These are phyloP conservation scores for Ophiostoma australiae DNA, from an alignment of 2,329 filamentous ascomycete genomes.

Conservation along the genomic window DNA sequence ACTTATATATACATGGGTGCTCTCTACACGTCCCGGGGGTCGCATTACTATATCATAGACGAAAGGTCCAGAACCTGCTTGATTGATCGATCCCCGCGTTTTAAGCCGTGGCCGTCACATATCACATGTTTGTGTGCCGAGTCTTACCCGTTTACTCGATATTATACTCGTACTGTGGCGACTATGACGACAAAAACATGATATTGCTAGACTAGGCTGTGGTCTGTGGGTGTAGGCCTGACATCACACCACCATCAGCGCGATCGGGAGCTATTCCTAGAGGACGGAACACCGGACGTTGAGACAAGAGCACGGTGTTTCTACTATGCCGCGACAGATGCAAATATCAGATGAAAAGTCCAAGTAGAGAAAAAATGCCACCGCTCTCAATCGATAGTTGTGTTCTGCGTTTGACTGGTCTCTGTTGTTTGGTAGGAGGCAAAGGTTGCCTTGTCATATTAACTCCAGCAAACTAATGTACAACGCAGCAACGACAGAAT, in stretches of 20 bases:
- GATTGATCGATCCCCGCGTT: background rate
- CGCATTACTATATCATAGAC: background rate
- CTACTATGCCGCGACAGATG: background rate
- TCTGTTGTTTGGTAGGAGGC: no score
- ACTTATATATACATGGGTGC: background rate
- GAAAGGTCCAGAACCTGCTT: background rate
- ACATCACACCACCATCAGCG: constrained; percentile 9
- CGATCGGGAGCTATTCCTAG: background rate
- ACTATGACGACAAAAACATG: background rate
- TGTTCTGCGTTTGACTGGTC: no score
- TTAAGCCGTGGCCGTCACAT: background rate
- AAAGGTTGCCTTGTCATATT: no score
- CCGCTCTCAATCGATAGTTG: no score
- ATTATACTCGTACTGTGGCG: background rate
- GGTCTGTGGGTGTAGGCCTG: background rate
- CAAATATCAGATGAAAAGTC: background rate
- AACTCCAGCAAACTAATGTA: no score
- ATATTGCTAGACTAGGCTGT: background rate
- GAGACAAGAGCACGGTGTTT: background rate
- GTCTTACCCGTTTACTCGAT: background rate
- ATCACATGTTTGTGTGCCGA: constrained; percentile 5
- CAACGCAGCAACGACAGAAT: no score
- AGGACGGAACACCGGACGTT: background rate
- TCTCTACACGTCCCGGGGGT: background rate
- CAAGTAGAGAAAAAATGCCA: no score